These are phyloP conservation scores for Furcasterigmium furcatum DNA, from an alignment of 2,329 filamentous ascomycete genomes.

Conservation along the genomic window DNA sequence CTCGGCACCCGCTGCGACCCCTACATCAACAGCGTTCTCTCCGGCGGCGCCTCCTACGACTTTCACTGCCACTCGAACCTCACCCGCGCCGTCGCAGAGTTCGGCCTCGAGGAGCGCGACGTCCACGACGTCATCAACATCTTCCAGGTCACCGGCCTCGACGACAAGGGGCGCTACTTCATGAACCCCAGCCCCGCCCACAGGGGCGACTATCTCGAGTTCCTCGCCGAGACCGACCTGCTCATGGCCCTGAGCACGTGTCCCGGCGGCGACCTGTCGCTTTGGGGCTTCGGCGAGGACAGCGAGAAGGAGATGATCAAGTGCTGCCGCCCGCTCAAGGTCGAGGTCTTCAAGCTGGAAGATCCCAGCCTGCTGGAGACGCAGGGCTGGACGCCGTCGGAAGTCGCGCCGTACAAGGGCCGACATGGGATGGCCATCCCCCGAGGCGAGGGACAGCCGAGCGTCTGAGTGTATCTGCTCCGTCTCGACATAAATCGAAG, in stretches of 20 bases:
- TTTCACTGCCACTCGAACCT: slow-evolving; percentile 86
- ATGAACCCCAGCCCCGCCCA: slow-evolving; percentile 63
- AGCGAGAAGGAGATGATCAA: slow-evolving; percentile 66
- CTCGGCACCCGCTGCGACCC: slow-evolving; percentile 82
- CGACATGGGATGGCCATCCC: slow-evolving; percentile 57
- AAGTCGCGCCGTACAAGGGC: slow-evolving; percentile 59
- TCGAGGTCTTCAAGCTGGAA: slow-evolving; percentile 66
- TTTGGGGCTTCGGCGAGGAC: slow-evolving; percentile 74
- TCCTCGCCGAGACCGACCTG: slow-evolving; percentile 76
- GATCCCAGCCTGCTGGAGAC: slow-evolving; percentile 47
- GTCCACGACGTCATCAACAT: slow-evolving; percentile 85
- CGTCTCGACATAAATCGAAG: neutral
- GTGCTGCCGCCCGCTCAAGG: slow-evolving; percentile 70
- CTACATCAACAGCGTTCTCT: slow-evolving; percentile 74
- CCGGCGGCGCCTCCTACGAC: slow-evolving; percentile 63
- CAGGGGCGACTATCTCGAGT: slow-evolving; percentile 63
- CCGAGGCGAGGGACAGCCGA: slow-evolving; percentile 3
- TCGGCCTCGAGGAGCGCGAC: slow-evolving; percentile 67
- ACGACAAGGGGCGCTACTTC: slow-evolving; percentile 70
- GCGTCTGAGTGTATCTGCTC: neutral
- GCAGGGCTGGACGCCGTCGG: slow-evolving; percentile 60
- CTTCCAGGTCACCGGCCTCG: slow-evolving; percentile 79
- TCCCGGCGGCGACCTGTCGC: slow-evolving; percentile 75
- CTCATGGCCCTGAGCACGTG: slow-evolving; percentile 65
- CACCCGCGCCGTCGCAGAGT: slow-evolving; percentile 66